phyloP scores from a whole-genome alignment of 345 rosid species.

The Lepidium didymum region DNA sequence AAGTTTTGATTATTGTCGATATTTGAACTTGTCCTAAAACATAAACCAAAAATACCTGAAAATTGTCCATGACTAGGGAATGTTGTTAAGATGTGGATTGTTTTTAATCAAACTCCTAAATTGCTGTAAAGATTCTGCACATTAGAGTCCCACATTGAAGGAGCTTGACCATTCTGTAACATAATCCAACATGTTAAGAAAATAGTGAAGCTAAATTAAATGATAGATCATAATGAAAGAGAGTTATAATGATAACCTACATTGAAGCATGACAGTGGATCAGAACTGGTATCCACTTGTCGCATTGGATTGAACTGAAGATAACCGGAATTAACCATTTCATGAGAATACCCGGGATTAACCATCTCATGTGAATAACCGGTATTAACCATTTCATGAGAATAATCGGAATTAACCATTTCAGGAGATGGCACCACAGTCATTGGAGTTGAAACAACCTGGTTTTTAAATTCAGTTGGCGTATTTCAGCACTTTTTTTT shows the following conservation, averaged over 20 bases:
- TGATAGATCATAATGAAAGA: background rate
- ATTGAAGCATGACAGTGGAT: conserved; percentile 9
- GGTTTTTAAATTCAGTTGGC: background rate
- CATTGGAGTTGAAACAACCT: conserved; percentile 25
- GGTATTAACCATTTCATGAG: conserved; percentile 23
- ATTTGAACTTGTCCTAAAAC: background rate
- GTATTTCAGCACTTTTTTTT: too few relatives aligned
- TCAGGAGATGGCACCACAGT: conserved; percentile 36
- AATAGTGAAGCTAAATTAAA: background rate
- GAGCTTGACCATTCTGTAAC: conserved; percentile 52
- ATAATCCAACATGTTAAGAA: background rate
- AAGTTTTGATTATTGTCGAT: background rate
- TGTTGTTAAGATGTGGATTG: conserved; percentile 29
- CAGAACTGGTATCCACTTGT: conserved; percentile 43
- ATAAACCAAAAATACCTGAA: conserved; percentile 34
- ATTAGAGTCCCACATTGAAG: conserved; percentile 59
- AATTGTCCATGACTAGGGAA: conserved; percentile 29
- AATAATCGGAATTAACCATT: conserved; percentile 5
- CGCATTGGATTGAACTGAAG: conserved; percentile 47
- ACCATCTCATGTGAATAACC: conserved; percentile 25
- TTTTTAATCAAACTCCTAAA: conserved; percentile 46
- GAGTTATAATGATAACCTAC: background rate
- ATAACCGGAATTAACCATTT: conserved; percentile 30
- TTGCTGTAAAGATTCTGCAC: conserved; percentile 55
- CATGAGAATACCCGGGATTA: conserved; percentile 8